Conservation (phyloP, 176 grass and related monocot species). For the Oryza longistaminata region DNA sequence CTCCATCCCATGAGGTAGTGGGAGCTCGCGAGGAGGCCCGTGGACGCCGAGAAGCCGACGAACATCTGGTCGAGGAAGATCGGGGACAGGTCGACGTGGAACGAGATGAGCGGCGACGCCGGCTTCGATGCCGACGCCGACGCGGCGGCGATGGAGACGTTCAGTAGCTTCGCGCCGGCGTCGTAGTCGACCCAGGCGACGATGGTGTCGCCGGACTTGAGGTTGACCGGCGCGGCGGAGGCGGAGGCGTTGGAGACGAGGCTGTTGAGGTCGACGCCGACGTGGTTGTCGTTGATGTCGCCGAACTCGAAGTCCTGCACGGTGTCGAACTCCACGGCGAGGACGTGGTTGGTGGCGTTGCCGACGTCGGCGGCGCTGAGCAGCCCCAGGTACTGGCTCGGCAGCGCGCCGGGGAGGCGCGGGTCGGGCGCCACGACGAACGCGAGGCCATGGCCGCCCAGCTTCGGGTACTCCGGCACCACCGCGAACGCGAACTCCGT, state of each 20-base stretch:
- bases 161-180: conserved; percentile 41
- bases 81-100: conserved; percentile 46
- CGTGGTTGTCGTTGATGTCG: conserved; percentile 90
- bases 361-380: conserved; percentile 59
- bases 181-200: conserved; percentile 86
- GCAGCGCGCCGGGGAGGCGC: conserved; percentile 62
- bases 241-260: conserved; percentile 58
- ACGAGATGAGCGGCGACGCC: conserved; percentile 56
- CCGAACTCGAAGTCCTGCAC: conserved; percentile 94
- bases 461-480: conserved; percentile 73
- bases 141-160: conserved; percentile 40
- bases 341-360: conserved; percentile 79
- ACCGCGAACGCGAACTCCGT: conserved; percentile 71
- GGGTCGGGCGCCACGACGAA: conserved; percentile 60
- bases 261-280: conserved; percentile 75
- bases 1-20: conserved; percentile 87
- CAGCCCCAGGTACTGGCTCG: conserved; percentile 80
- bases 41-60: conserved; percentile 86
- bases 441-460: conserved; percentile 75
- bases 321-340: conserved; percentile 93
- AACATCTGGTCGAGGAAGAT: conserved; percentile 68
- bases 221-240: conserved; percentile 51
- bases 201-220: conserved; percentile 63
- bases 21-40: conserved; percentile 87
- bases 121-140: conserved; percentile 54